A percentile compares a stretch with the other conserved stretches of the same genome.
Conservation (phyloP, 2,329 filamentous ascomycete species). For the Alternaria burnsii region DNA sequence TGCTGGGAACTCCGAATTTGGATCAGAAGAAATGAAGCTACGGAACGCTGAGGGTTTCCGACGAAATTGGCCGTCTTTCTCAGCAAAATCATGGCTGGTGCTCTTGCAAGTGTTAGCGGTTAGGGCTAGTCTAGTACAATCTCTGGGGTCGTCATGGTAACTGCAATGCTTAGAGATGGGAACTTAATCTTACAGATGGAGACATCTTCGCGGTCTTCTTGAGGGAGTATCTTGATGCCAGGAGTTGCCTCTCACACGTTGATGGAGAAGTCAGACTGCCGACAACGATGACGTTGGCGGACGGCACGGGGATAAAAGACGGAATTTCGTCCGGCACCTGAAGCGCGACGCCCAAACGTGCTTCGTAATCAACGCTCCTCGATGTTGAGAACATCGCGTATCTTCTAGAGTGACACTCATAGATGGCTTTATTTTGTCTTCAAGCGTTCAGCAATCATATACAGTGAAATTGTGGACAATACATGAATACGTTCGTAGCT, state of each 20-base stretch:
- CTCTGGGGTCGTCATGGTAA: neutral
- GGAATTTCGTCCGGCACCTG: neutral
- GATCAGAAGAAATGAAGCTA: conserved; percentile 61
- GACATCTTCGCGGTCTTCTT: neutral
- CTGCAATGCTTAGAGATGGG: neutral
- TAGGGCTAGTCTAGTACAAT: neutral
- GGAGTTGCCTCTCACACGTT: neutral
- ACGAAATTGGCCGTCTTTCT: conserved; percentile 64
- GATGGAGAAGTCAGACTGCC: neutral
- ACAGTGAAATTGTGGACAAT: neutral
- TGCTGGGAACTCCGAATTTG: conserved; percentile 63
- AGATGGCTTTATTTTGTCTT: neutral
- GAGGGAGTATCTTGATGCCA: neutral
- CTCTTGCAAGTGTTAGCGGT: neutral
- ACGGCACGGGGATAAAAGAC: neutral
- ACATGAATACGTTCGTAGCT: neutral
- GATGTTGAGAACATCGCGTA: neutral
- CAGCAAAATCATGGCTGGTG: conserved; percentile 24
- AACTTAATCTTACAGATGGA: neutral
- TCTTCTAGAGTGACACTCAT: neutral
- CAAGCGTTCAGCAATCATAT: neutral
- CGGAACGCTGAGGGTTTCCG: conserved; percentile 66
- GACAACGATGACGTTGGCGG: neutral
- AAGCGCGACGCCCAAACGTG: neutral
- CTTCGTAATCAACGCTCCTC: neutral